Evolutionary conservation across 2,329 filamentous ascomycete genomes (phyloP), one percentile per base, ranked within the genome.

Genomic region (Penicillium sp.): DNA sequence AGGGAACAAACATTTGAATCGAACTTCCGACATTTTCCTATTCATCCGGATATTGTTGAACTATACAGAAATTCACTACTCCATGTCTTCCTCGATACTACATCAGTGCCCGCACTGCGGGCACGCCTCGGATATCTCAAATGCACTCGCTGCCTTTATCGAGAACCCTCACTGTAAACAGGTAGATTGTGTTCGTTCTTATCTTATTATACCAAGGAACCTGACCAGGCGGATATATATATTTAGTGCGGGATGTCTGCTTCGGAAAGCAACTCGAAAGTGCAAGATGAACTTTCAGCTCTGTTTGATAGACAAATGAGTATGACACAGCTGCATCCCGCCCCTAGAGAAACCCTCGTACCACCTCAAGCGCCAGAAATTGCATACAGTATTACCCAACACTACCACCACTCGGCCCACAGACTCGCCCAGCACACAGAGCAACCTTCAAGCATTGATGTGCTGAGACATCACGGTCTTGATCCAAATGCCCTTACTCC

Each of bases 381-480:
- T 61, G 80, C 83, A 61, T 96, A 94, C 77, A 87, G 83, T 58
- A 85, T 90, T 65, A 89, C 90, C 10, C 88, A 90, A 69, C 91
- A 96, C 74, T 96, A 96, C 74, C 88, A 89, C 63, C 91, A 93
- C 70, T 91, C 90, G 9, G 80, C 88, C 44, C 90, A 96, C 71
- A 71, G 87, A 60, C 79, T 71, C 48, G 74, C 76, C 21, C 78
- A 44, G 21, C 39, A 41, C 17, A 47, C 43, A 33, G 17, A 33
- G 31, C 52, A 61, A 81, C 81, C 6, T 77, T 77, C 35, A 23
- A 57, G 62, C 29, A 76, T 84, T 8, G 84, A 88, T 64, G 78
- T 90, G 19, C 80, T 93, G 13, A 72, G 80, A 29, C 81, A 83
- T 63, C 81, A 92, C 70, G 87, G 87, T 63, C 86, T 96, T 65